Evolutionary conservation across 108 stramenopile species (phyloP), one percentile per base, ranked within the genome.

Genomic region (Fistulifera pelliculosa): DNA sequence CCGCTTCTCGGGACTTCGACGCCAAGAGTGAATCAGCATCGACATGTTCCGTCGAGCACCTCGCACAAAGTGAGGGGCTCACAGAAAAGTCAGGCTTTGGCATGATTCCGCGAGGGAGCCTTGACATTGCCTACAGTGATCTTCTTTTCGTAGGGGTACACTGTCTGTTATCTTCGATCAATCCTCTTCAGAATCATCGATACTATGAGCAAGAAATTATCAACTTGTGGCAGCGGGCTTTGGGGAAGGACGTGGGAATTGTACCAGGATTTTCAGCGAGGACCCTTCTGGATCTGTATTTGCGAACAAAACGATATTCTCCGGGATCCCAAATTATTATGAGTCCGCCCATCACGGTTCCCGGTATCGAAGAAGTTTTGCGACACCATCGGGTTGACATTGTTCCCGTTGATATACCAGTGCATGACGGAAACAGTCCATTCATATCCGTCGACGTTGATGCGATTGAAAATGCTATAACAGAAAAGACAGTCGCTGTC

Each of bases 261-360:
- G 58, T 87, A 1, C 76, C 74, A 13, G 90, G 83, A 3, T 59
- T 81, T 24, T 87, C 90, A 13, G 85, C 82, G 0, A 71, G 90
- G 28, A 80, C 83, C 14, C 57, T 87, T 16, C 62, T 87, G 19
- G 90, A 91, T 62, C 39, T 86, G 38, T 91, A 85, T 48, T 63
- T 91, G 4, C 61, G 64, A 5, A 57, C 49, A 24, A 74, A 68
- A 56, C 60, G 64, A 1, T 87, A 70, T 65, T 73, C 79, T 0
- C 25, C 23, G 5, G 79, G 61, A 23, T 77, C 85, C 3, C 78
- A 91, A 58, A 55, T 91, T 15, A 56, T 91, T 18, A 68, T 87
- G 18, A 75, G 71, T 19, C 85, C 90, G 1, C 77, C 82, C 5
- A 80, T 91, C 17, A 80, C 54, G 25, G 82, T 91, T 52, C 79